These are phyloP conservation scores for Sabuloglossum arenarium DNA, from an alignment of 495 filamentous ascomycete genomes.

Conservation along the genomic window DNA sequence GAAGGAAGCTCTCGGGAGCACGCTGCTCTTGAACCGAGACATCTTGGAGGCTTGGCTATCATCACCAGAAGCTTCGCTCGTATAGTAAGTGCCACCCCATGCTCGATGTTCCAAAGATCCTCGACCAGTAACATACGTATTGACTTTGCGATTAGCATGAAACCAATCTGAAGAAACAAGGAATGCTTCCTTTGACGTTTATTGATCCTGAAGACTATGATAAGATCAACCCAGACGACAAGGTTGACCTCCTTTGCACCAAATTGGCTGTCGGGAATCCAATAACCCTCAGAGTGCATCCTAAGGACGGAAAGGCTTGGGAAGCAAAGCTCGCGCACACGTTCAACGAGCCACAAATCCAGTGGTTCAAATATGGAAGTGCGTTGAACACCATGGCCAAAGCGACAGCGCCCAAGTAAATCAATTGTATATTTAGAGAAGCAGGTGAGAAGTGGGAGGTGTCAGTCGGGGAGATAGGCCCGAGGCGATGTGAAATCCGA, in stretches of 20 bases:
- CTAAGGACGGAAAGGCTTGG: slow-evolving; percentile 57
- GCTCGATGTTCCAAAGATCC: neutral
- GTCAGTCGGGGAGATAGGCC: neutral
- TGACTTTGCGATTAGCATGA: slow-evolving; percentile 40
- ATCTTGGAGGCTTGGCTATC: slow-evolving; percentile 93
- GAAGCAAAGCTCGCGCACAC: slow-evolving; percentile 79
- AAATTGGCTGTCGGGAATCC: slow-evolving; percentile 87
- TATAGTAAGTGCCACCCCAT: slow-evolving; percentile 34
- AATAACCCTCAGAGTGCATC: slow-evolving; percentile 77
- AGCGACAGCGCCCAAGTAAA: slow-evolving; percentile 14
- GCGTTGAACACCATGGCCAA: slow-evolving; percentile 98
- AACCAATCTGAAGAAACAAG: slow-evolving; percentile 99
- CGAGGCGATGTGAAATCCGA: neutral
- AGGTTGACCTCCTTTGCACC: slow-evolving; percentile 75
- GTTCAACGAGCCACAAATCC: slow-evolving; percentile 90
- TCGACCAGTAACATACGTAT: neutral
- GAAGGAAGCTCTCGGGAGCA: slow-evolving; percentile 96
- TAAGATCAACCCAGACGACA: slow-evolving; percentile 84
- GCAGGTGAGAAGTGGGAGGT: neutral
- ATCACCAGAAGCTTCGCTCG: slow-evolving; percentile 91
- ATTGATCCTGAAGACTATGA: slow-evolving; percentile 90
- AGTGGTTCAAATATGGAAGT: slow-evolving; percentile 96
- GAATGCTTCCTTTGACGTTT: slow-evolving; percentile 97
- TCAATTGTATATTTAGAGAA: neutral
- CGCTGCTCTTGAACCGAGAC: slow-evolving; percentile 90